These are phyloP conservation scores for Agroathelia rolfsii DNA, from an alignment of 1,284 basidiomycete species.

Conservation along the genomic window DNA sequence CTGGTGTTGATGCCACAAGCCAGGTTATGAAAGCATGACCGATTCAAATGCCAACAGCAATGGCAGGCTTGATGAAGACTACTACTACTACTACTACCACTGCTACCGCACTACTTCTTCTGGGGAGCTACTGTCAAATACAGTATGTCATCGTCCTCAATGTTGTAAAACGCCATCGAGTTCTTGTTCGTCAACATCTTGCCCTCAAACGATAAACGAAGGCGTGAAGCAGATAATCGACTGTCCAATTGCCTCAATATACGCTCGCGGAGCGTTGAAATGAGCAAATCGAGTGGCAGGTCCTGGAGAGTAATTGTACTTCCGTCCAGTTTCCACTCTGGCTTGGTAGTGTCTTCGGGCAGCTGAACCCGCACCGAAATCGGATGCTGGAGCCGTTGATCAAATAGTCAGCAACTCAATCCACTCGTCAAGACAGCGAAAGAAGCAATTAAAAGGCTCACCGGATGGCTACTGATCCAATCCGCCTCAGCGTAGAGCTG, in stretches of 20 bases:
- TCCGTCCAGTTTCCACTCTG: conserved; percentile 89
- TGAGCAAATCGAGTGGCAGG: conserved; percentile 70
- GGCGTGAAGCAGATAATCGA: conserved; percentile 64
- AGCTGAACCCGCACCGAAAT: conserved; percentile 79
- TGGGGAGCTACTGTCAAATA: conserved; percentile 67
- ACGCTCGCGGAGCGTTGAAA: conserved; percentile 81
- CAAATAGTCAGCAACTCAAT: conserved; percentile 1
- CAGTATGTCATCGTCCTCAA: conserved; percentile 81
- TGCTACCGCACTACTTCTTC: conserved; percentile 42
- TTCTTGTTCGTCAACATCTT: conserved; percentile 82
- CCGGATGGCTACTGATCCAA: conserved; percentile 84
- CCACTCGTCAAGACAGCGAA: neutral
- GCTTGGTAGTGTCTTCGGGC: conserved; percentile 68
- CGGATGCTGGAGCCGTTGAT: conserved; percentile 46
- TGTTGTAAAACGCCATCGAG: conserved; percentile 77
- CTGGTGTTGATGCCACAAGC: no score
- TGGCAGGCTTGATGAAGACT: neutral
- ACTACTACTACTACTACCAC: no score
- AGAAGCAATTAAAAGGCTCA: conserved; percentile 23
- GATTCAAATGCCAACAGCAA: neutral
- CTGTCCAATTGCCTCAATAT: conserved; percentile 72
- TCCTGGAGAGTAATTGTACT: conserved; percentile 67
- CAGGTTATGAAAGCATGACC: no score
- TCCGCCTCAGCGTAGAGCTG: conserved; percentile 75
- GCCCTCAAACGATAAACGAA: conserved; percentile 67